A percentile compares a stretch with the other conserved stretches of the same genome.
These are phyloP conservation scores for Azolla pinnata DNA, from an alignment of 75 land plant genomes.

Conservation along the genomic window DNA sequence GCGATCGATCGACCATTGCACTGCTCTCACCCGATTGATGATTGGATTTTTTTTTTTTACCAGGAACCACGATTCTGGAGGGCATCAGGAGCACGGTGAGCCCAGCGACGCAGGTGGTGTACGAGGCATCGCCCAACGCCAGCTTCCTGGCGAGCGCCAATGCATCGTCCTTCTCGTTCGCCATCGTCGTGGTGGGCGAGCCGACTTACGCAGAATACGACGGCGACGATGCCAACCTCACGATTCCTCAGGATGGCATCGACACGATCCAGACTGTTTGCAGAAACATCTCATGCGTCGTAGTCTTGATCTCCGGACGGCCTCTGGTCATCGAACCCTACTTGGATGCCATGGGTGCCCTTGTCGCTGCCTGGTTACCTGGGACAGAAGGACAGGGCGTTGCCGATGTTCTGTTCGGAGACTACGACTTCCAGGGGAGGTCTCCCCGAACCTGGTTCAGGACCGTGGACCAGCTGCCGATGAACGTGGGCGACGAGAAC, in stretches of 20 bases:
- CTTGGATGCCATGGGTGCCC: constrained; percentile 39
- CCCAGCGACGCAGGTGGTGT: constrained; percentile 37
- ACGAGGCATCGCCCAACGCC: constrained; percentile 36
- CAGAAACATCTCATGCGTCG: constrained; percentile 39
- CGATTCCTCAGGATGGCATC: constrained; percentile 29
- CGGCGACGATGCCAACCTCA: constrained; percentile 51
- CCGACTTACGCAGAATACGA: constrained; percentile 45
- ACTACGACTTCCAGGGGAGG: constrained; percentile 58
- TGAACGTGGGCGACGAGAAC: constrained; percentile 56
- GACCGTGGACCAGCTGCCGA: constrained; percentile 51
- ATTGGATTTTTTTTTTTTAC: background rate
- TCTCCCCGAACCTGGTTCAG: constrained; percentile 59
- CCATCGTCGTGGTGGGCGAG: constrained; percentile 69
- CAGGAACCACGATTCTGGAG: constrained; percentile 56
- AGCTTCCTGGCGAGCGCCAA: constrained; percentile 9
- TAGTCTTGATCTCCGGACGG: constrained; percentile 54
- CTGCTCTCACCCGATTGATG: background rate
- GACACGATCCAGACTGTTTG: constrained; percentile 46
- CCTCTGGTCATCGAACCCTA: constrained; percentile 62
- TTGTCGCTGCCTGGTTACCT: constrained; percentile 85
- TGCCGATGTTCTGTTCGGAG: constrained; percentile 60
- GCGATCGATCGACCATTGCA: background rate
- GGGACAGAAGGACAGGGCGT: constrained; percentile 71
- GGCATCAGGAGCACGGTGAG: constrained; percentile 44
- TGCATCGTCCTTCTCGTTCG: constrained; percentile 27